A percentile compares a stretch with the other conserved stretches of the same genome.
Conservation (phyloP, 2,329 filamentous ascomycete species). For the Fusarium fujikuroi region DNA sequence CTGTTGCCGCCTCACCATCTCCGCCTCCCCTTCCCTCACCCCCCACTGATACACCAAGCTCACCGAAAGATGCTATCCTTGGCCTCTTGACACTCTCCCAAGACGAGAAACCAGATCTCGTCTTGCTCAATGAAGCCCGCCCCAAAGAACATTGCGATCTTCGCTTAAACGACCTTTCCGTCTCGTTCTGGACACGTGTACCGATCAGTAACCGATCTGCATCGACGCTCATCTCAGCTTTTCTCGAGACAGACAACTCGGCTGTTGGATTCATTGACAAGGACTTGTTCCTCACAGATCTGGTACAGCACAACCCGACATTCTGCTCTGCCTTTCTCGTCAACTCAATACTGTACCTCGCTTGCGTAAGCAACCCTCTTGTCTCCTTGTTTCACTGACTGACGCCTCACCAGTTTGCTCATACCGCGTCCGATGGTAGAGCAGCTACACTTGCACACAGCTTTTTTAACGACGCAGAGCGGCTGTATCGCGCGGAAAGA, state of each 20-base stretch:
- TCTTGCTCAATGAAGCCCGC: neutral
- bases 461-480: neutral
- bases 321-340: neutral
- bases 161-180: neutral
- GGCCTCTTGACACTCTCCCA: neutral
- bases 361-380: neutral
- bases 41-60: neutral
- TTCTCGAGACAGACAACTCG: neutral
- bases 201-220: neutral
- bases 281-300: neutral
- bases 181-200: neutral
- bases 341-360: neutral
- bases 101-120: neutral
- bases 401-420: accelerated
- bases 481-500: neutral
- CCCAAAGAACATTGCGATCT: neutral
- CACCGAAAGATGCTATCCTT: neutral
- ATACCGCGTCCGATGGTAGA: neutral
- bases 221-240: neutral
- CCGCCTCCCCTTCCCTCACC: neutral
- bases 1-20: neutral
- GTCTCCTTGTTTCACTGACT: neutral
- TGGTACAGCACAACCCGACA: neutral
- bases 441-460: neutral
- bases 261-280: neutral